Evolutionary conservation across 352 stramenopile genomes (phyloP).

Genomic region (Phytophthora kernoviae): DNA sequence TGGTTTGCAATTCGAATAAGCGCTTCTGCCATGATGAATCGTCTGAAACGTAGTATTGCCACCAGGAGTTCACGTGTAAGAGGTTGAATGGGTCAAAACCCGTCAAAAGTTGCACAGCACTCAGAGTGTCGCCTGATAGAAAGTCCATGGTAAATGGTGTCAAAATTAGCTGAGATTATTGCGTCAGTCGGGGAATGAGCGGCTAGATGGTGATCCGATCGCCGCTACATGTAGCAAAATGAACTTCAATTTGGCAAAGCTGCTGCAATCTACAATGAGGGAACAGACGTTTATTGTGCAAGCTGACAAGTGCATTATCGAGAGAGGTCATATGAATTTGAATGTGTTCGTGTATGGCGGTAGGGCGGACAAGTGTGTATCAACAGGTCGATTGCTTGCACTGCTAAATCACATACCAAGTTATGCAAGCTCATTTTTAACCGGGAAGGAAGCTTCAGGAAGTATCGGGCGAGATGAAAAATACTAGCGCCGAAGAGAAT

Average conservation of each 20-base stretch:
- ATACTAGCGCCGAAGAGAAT: no score
- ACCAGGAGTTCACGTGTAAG: slow-evolving; percentile 13
- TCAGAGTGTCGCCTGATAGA: slow-evolving; percentile 9
- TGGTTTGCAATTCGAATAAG: background rate
- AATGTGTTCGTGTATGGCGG: no score
- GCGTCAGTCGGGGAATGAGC: background rate
- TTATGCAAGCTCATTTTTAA: no score
- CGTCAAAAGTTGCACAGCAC: slow-evolving; percentile 10
- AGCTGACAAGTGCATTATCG: no score
- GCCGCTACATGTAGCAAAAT: background rate
- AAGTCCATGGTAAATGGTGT: slow-evolving; percentile 5
- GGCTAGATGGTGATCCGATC: background rate
- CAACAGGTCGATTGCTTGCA: no score
- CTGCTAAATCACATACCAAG: no score
- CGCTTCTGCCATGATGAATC: slow-evolving; percentile 5
- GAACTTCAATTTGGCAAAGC: slow-evolving; percentile 1
- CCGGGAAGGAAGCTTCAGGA: no score
- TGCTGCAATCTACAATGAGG: background rate
- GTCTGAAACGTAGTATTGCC: slow-evolving; percentile 1
- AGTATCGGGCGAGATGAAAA: no score
- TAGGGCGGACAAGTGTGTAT: no score
- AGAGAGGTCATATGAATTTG: no score
- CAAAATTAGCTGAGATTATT: background rate
- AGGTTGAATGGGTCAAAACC: slow-evolving; percentile 13
- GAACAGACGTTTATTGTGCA: no score